Percentiles rank a stretch among this genome's conserved stretches.
Conservation (phyloP, 176 grass and related monocot species). For the Zoysia pacifica region DNA sequence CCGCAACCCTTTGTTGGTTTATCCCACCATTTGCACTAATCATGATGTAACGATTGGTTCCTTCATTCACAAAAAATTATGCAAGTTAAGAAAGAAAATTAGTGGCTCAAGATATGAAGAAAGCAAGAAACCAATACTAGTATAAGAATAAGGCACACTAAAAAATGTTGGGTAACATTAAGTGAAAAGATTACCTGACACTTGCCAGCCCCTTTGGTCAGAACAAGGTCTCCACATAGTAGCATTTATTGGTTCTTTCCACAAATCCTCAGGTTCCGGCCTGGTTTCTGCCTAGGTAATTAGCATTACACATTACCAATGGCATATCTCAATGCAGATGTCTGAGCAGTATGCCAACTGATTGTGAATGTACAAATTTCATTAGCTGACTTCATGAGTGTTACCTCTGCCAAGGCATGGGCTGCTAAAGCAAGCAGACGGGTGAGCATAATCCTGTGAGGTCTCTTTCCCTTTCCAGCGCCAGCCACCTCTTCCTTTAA, state of each 20-base stretch:
- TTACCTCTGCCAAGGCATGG: conserved; percentile 94
- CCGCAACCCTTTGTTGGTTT: conserved; percentile 97
- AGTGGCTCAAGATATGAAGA: background rate
- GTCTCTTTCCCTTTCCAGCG: conserved; percentile 40
- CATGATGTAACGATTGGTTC: conserved; percentile 77
- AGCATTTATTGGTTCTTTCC: conserved; percentile 79
- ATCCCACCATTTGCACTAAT: conserved; percentile 97
- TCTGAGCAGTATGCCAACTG: conserved; percentile 2
- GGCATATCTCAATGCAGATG: background rate
- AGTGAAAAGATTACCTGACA: conserved; percentile 43
- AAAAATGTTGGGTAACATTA: background rate
- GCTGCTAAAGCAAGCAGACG: conserved; percentile 70
- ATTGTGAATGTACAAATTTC: conserved; percentile 6
- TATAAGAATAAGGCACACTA: conserved; percentile 22
- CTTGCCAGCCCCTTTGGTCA: conserved; percentile 55
- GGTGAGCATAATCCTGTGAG: conserved; percentile 71
- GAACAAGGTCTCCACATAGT: conserved; percentile 82
- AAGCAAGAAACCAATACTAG: background rate
- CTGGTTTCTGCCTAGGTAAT: conserved; percentile 80
- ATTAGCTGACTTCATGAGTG: conserved; percentile 23
- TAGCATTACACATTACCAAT: conserved; percentile 28
- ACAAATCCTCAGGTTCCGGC: conserved; percentile 76
- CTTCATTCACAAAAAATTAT: conserved; percentile 35
- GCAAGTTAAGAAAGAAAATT: conserved; percentile 19
- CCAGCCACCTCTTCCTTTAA: conserved; percentile 47